A percentile compares a stretch with the other conserved stretches of the same genome.
phyloP scores from a whole-genome alignment of 352 stramenopile genomes.

The Phytophthora podocarpi region DNA sequence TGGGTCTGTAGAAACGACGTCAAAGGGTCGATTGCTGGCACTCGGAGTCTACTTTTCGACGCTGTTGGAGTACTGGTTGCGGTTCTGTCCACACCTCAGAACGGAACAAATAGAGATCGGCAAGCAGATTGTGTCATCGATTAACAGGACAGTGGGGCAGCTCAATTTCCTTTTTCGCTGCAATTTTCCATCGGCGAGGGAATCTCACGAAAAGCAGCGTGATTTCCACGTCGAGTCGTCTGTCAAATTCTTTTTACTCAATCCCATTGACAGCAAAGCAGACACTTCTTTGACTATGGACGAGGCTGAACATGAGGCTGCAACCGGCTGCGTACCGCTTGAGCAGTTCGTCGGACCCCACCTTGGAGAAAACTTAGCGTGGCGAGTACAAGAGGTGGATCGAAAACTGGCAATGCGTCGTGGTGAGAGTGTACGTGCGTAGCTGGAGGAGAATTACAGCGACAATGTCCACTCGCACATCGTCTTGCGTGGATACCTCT shows the following conservation, averaged over 20 bases:
- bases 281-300: no score
- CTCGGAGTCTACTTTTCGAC: slow-evolving; percentile 77
- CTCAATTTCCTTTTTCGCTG: slow-evolving; percentile 80
- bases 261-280: slow-evolving; percentile 29
- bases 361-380: slow-evolving; percentile 75
- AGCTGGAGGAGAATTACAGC: slow-evolving; percentile 59
- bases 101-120: slow-evolving; percentile 52
- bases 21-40: slow-evolving; percentile 44
- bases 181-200: slow-evolving; percentile 18
- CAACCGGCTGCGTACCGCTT: slow-evolving; percentile 33
- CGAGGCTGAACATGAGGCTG: no score
- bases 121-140: slow-evolving; percentile 69
- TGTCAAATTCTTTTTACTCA: slow-evolving; percentile 82
- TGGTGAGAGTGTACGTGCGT: slow-evolving; percentile 56
- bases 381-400: slow-evolving; percentile 67
- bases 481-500: slow-evolving; percentile 66
- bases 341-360: slow-evolving; percentile 78
- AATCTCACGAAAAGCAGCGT: slow-evolving; percentile 3
- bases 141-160: slow-evolving; percentile 69
- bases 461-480: slow-evolving; percentile 60
- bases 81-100: slow-evolving; percentile 49
- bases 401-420: slow-evolving; percentile 69
- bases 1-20: slow-evolving; percentile 38
- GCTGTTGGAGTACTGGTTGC: slow-evolving; percentile 74
- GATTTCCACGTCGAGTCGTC: slow-evolving; percentile 80